These are phyloP conservation scores for Hansfordia pulvinata DNA, from an alignment of 2,329 filamentous ascomycete genomes.

Conservation along the genomic window DNA sequence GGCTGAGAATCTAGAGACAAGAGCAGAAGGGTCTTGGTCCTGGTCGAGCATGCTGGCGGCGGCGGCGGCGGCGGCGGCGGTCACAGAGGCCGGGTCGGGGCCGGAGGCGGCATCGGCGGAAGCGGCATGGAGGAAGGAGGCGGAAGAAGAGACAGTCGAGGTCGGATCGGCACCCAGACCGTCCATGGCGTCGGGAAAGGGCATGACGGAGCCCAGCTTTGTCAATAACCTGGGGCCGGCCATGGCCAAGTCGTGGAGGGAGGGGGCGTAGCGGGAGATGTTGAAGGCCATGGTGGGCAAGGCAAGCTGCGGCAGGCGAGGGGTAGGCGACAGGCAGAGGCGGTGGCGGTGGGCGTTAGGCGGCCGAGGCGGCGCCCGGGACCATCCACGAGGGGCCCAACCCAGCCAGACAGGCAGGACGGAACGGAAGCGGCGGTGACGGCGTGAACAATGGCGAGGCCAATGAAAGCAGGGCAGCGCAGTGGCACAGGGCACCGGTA, in stretches of 20 bases:
- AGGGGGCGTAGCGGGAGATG: constrained; percentile 46
- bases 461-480: too few relatives aligned
- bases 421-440: too few relatives aligned
- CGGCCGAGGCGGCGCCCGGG: constrained; percentile 13
- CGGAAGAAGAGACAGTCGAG: constrained; percentile 12
- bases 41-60: constrained; percentile 26
- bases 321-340: too few relatives aligned
- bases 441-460: too few relatives aligned
- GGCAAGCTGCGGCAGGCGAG: too few relatives aligned
- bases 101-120: constrained; percentile 28
- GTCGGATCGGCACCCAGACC: constrained; percentile 38
- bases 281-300: too few relatives aligned
- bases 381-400: too few relatives aligned
- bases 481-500: too few relatives aligned
- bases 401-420: too few relatives aligned
- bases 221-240: constrained; percentile 58
- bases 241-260: constrained; percentile 54
- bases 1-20: constrained; percentile 36
- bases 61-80: constrained; percentile 19
- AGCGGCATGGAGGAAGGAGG: constrained; percentile 34
- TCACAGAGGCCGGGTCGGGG: constrained; percentile 20
- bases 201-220: constrained; percentile 44
- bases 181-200: constrained; percentile 45
- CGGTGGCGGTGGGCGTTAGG: constrained; percentile 12
- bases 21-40: constrained; percentile 23